Evolutionary conservation across 1,284 basidiomycete genomes (phyloP).

Genomic region (Phylloboletellus chloephorus): DNA sequence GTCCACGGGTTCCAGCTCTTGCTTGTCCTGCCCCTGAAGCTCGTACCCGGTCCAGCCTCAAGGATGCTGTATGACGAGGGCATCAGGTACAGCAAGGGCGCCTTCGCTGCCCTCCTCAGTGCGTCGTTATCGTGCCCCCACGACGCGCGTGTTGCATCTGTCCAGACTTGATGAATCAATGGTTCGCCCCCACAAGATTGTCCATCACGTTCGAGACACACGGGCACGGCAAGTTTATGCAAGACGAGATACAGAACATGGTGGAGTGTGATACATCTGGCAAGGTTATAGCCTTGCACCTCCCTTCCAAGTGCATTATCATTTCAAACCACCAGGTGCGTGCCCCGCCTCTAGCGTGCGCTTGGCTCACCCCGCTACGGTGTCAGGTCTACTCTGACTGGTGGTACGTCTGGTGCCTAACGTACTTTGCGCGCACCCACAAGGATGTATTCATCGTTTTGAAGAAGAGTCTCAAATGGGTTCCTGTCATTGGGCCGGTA

Average conservation of each 20-base stretch:
- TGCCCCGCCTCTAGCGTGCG: not conserved
- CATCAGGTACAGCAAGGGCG: slow-evolving; percentile 77
- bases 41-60: slow-evolving; percentile 45
- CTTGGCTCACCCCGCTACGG: slow-evolving; percentile 4
- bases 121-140: slow-evolving; percentile 35
- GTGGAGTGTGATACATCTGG: slow-evolving; percentile 57
- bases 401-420: slow-evolving; percentile 89
- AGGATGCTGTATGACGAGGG: slow-evolving; percentile 56
- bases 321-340: slow-evolving; percentile 79
- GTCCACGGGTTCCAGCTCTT: slow-evolving; percentile 67
- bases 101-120: slow-evolving; percentile 74
- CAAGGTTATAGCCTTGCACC: slow-evolving; percentile 52
- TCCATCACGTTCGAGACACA: slow-evolving; percentile 70
- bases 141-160: slow-evolving; percentile 15
- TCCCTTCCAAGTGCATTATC: slow-evolving; percentile 74
- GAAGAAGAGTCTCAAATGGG: slow-evolving; percentile 84
- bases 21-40: slow-evolving; percentile 58
- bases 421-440: slow-evolving; percentile 71
- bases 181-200: slow-evolving; percentile 76
- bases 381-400: slow-evolving; percentile 81
- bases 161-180: slow-evolving; percentile 71
- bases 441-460: slow-evolving; percentile 81
- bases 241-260: slow-evolving; percentile 50
- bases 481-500: slow-evolving; percentile 87
- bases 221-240: slow-evolving; percentile 55